Percentiles rank a stretch among this genome's conserved stretches.
Conservation (phyloP, 75 land plant genomes). For the Cryptomeria japonica region DNA sequence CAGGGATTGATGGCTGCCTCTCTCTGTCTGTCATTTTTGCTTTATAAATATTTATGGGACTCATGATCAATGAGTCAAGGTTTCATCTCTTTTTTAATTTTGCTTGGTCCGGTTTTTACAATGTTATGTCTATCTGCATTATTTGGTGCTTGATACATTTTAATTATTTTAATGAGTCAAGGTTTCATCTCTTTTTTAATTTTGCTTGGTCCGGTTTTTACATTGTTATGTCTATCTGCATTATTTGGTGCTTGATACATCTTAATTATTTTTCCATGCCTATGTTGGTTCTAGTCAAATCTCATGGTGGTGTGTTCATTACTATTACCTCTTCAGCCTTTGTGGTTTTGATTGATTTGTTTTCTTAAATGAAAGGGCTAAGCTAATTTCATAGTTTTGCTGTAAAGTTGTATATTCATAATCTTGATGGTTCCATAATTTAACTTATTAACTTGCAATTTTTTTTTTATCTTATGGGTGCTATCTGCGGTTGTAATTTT, state of each 20-base stretch:
- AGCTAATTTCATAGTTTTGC: background rate
- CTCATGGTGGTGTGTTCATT: background rate
- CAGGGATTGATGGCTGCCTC: background rate
- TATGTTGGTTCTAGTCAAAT: background rate
- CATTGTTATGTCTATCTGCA: background rate
- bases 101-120: background rate
- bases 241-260: background rate
- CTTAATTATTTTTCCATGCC: background rate
- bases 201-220: background rate
- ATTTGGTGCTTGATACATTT: background rate
- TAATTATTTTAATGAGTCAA: background rate
- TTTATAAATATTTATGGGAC: background rate
- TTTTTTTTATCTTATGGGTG: too few relatives aligned
- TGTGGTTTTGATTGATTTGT: background rate
- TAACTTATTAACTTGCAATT: background rate
- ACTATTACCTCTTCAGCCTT: background rate
- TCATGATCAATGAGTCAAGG: background rate
- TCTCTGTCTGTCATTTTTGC: background rate
- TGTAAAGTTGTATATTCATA: background rate
- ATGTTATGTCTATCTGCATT: background rate
- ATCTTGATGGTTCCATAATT: background rate
- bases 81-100: background rate
- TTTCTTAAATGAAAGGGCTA: background rate
- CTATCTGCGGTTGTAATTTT: background rate
- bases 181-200: background rate